Base-by-base conservation (phyloP, 371 early-diverging fungal genomes). In the Mortierella sp. region DNA sequence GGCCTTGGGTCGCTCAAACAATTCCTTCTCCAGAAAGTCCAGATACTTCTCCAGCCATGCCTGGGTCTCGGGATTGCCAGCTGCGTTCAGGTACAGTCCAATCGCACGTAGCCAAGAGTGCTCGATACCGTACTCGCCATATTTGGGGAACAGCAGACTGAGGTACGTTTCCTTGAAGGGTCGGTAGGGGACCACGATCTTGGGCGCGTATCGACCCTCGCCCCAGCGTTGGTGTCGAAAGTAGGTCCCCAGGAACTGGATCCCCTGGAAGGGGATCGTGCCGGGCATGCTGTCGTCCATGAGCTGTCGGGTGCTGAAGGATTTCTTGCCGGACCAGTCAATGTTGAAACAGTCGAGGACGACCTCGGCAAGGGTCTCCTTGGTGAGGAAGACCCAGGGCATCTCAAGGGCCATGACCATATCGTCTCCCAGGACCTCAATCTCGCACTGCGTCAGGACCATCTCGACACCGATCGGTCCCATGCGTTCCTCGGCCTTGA, bases 271-370 rank as follows among this genome's bases (percentile, higher is more conserved):
- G 1, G 22, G 63, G 1, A 37, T 19, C 11, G 53, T 39, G 1
- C 26, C 64, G 0, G 69, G 65, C 16, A 31, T 6, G 22, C 74
- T 71, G 14, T 77, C 70, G 29, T 77, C 80, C 74, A 71, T 74
- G 44, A 80, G 63, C 5, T 40, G 31, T 1, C 58, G 29, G 13
- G 85, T 80, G 6, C 44, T 53, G 53, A 85, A 85, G 2, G 80
- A 77, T n/a, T 85, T 85, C 41, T 64, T 73, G 26, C 80, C 85
- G 7, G 74, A 80, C 85, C 85, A 85, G 66, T 85, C 80, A 16
- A 85, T 80, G 45, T 80, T 69, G 66, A 85, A 85, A 34, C 77
- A 74, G 0, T 77, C 77, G 10, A 11, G 22, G 2, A 80, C 74
- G 0, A 80, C 75, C 19, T 55, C 55, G 1, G 80, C 80, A 40